A percentile compares a stretch with the other conserved stretches of the same genome.
Conservation (phyloP, 495 filamentous ascomycete genomes). For the Podospora australis region DNA sequence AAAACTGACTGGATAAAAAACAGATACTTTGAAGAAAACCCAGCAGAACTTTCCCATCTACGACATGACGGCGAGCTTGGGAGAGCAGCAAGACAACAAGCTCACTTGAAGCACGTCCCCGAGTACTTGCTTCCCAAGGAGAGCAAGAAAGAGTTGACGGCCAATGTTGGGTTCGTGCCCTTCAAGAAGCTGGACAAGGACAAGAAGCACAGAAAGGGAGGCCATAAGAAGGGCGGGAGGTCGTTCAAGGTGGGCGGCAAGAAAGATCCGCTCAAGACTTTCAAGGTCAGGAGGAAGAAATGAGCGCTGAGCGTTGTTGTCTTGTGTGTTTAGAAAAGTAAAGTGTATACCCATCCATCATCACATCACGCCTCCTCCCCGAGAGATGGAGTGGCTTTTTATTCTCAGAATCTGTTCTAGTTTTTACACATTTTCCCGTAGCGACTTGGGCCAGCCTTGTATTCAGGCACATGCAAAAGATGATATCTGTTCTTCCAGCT, state of each 20-base stretch:
- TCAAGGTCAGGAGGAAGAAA: constrained; percentile 53
- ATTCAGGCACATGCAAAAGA: too few species aligned
- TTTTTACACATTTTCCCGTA: too few species aligned
- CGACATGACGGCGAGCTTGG: constrained; percentile 86
- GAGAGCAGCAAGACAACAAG: constrained; percentile 62
- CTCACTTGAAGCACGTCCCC: constrained; percentile 91
- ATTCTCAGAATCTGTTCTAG: too few species aligned
- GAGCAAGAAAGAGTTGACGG: constrained; percentile 59
- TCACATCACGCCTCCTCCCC: too few species aligned
- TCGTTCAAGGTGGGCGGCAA: constrained; percentile 47
- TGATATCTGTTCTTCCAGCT: too few species aligned
- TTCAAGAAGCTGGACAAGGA: constrained; percentile 62
- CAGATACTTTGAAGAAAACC: constrained; percentile 93
- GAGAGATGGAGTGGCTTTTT: too few species aligned
- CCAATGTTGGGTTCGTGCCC: constrained; percentile 63
- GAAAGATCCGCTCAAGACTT: constrained; percentile 82
- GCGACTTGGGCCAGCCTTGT: too few species aligned
- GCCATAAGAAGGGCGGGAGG: constrained; percentile 54
- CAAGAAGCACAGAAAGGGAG: constrained; percentile 62
- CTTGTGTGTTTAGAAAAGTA: too few species aligned
- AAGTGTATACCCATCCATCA: too few species aligned
- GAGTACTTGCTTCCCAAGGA: constrained; percentile 86
- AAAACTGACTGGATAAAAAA: constrained; percentile 1
- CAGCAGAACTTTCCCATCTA: constrained; percentile 75
- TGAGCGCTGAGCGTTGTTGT: too few species aligned